Base-by-base conservation (phyloP, 2,329 filamentous ascomycete species). In the Fusarium sp. region DNA sequence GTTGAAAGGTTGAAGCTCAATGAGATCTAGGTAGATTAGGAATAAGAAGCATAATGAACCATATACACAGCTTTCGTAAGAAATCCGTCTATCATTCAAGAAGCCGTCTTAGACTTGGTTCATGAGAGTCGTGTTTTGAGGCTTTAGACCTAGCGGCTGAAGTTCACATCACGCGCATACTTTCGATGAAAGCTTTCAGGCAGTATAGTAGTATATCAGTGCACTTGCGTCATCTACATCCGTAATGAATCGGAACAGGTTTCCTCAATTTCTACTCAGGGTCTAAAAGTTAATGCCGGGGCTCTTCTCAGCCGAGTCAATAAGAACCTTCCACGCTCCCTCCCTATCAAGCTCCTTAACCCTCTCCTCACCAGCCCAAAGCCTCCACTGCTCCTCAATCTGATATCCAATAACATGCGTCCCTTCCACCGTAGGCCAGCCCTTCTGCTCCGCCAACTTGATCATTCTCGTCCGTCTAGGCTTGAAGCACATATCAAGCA, bases 401-500 rank as follows among this genome's bases (percentile, higher is more conserved):
- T 66, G 63, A 21, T 66, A 66, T 0, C 62, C 52, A 7, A 66
- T 66, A 8, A 66, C 19, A 15, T 66, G 62, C 4, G 62, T 66
- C 11, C 63, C 63, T 3, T 66, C 63, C 0, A 66, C 63, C 1
- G 45, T 51, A 7, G 45, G 38, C 63, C 62, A 66, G 5, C 45
- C 45, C 4, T 60, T 66, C 12, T 66, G 14, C 10, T 66, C 63
- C 0, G 63, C 62, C 1, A 66, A 7, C 12, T 60, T 66, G 9
- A 66, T 66, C 62, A 66, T 66, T 5, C 63, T 60, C 0, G 63
- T 66, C 4, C 63, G 25, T 35, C 63, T 41, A 0, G 63, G 63
- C 29, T 66, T 66, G 39, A 66, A 66, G 35, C 63, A 66, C 63
- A 66, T 66, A 10, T 66, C 63, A 14, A 66, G 63, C 0, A 66